Conservation (phyloP, 83 land plant genomes). For the Thuja plicata region DNA sequence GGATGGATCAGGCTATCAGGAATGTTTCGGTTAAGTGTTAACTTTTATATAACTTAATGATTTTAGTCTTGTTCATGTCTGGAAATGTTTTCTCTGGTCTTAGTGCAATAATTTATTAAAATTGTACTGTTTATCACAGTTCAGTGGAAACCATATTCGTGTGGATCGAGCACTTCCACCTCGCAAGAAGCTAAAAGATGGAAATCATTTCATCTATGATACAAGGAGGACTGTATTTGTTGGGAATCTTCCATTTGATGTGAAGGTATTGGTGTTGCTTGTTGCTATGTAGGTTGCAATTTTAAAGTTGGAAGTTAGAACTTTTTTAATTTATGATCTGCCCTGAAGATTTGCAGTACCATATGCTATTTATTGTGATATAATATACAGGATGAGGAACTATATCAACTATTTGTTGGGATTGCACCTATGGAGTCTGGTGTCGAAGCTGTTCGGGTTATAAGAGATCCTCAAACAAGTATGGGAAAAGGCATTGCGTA, state of each 20-base stretch:
- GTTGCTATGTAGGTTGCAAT: neutral
- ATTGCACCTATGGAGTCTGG: conserved; percentile 35
- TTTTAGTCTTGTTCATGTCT: neutral
- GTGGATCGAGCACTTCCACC: conserved; percentile 94
- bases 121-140: conserved; percentile 31
- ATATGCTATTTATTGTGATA: neutral
- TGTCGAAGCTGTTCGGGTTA: conserved; percentile 90
- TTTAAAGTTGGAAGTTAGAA: neutral
- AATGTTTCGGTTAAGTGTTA: neutral
- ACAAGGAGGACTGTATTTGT: conserved; percentile 81
- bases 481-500: conserved; percentile 92
- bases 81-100: neutral
- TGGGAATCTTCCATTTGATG: conserved; percentile 98
- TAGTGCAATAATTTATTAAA: conserved; percentile 1
- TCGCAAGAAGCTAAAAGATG: conserved; percentile 64
- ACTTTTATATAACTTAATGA: neutral
- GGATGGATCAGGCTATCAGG: neutral
- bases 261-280: conserved; percentile 52
- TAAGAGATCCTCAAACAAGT: conserved; percentile 80
- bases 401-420: conserved; percentile 71
- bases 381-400: conserved; percentile 84
- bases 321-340: neutral
- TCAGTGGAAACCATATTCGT: conserved; percentile 91
- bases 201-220: conserved; percentile 63
- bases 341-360: neutral